Evolutionary conservation across 75 land plant genomes (phyloP), one percentile per base, ranked within the genome.

Genomic region (Selaginella moellendorffii): DNA sequence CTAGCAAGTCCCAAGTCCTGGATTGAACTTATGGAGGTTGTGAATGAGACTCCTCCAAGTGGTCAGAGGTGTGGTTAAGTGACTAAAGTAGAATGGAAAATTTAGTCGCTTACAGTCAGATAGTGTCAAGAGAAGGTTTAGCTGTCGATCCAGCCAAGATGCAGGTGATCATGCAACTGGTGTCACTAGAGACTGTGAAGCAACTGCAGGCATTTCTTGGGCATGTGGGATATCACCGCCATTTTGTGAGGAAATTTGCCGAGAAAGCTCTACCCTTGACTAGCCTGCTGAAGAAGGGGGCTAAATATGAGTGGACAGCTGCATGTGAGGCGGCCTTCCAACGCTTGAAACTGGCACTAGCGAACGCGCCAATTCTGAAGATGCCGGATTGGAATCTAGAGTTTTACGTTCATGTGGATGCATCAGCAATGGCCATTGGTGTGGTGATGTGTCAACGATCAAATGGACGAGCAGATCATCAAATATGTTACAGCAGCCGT

Each of bases 141-240:
- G 67, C 12, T 1, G 27, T 29, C 1, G 72, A 74, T 24, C 62
- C 26, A 1, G 52, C 17, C 1, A 74, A 74, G 36, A 51, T 74
- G 14, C 28, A n/a, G 2, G 26, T 26, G 5, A 74, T 74, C 20
- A 30, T 27, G 9, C 19, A 65, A 12, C 56, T 71, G 42, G 30
- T 52, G 8, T 27, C 22, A n/a, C 72, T 68, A 1, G 14, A 5
- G 1, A 64, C 0, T 10, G 2, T 64, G 0, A 31, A n/a, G 26
- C 30, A 69, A 22, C 27, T 69, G 9, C 26, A 61, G 20, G 62
- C 28, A 2, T 69, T 69, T 27, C 24, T 74, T n/a, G 77, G 77
- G 9, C 64, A 64, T 14, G 65, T 58, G 17, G 62, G 72, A 0
- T 74, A 68, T 24, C 62, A 69, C 28, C 0, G 70, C 12, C 0